Percentiles rank a stretch among this genome's conserved stretches.
phyloP scores from a whole-genome alignment of 1,284 basidiomycete species.

The Trametes hirsuta region DNA sequence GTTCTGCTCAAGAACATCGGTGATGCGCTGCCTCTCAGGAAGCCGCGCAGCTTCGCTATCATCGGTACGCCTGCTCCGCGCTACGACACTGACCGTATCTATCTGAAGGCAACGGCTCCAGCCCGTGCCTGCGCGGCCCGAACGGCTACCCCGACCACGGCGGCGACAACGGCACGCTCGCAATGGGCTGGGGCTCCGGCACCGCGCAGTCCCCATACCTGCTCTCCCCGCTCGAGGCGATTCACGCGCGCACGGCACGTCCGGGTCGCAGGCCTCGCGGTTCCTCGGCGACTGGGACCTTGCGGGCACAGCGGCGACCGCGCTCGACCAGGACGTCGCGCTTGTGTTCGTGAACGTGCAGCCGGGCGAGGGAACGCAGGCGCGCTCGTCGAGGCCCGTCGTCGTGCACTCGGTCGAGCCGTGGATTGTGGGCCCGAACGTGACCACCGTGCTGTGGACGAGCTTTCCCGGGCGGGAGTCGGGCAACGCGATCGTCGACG shows the following conservation, averaged over 20 bases:
- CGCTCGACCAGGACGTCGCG: slow-evolving; percentile 58
- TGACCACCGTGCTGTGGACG: slow-evolving; percentile 73
- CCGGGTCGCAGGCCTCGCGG: slow-evolving; percentile 57
- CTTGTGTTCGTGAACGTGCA: slow-evolving; percentile 77
- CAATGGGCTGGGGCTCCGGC: slow-evolving; percentile 75
- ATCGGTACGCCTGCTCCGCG: slow-evolving; percentile 41
- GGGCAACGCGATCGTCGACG: slow-evolving; percentile 76
- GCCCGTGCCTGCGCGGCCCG: slow-evolving; percentile 68
- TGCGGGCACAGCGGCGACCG: slow-evolving; percentile 51
- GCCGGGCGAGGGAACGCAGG: slow-evolving; percentile 81
- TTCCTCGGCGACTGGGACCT: slow-evolving; percentile 70
- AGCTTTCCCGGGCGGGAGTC: slow-evolving; percentile 75
- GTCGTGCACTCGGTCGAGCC: slow-evolving; percentile 76
- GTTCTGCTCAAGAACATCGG: slow-evolving; percentile 83
- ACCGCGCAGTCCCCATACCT: slow-evolving; percentile 66
- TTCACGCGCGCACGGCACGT: slow-evolving; percentile 64
- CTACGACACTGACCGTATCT: neutral
- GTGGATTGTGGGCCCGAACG: slow-evolving; percentile 80
- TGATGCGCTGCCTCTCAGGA: slow-evolving; percentile 67
- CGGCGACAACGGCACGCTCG: slow-evolving; percentile 68
- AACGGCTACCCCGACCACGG: slow-evolving; percentile 74
- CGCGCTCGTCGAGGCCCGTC: slow-evolving; percentile 60
- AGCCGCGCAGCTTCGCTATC: slow-evolving; percentile 59
- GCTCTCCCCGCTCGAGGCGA: slow-evolving; percentile 69
- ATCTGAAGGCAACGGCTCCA: slow-evolving; percentile 53